Evolutionary conservation across 257 asterid species (phyloP), one percentile per base, ranked within the genome.

Genomic region (Solanum bulbocastanum): DNA sequence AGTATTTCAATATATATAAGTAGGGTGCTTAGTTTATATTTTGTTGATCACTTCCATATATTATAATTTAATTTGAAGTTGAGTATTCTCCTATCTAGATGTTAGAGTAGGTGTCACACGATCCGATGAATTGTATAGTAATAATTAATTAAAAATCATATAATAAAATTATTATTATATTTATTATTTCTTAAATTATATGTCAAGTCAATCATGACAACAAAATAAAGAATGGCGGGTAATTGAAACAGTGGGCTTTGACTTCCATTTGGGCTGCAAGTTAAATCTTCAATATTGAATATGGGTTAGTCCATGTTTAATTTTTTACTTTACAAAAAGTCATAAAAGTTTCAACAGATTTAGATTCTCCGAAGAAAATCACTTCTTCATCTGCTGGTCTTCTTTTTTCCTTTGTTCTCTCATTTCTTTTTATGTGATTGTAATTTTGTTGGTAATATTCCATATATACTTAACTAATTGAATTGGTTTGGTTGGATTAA

Each of bases 91-190:
- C 10, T 56, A 56, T 56, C 11, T 18, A 56, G n/a, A 56, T 56
- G 11, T 6, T 56, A 56, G 11, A 56, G 4, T 8, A 56, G 10
- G n/a, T 56, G 11, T 18, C 23, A 8, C 4, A 56, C 11, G 4
- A 20, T 3, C 0, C 4, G 1, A 18, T 56, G n/a, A 0, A 18
- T 56, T 56, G 10, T 6, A 56, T 56, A 1, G 10, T 52, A 3
- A 52, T 1, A 16, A 18, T 6, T 18, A 52, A 2, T 52, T 52
- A 18, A 10, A 52, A 52, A 1, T 56, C 18, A 60, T 60, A 10
- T 0, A 60, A 10, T 60, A 60, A 60, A 22, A 1, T 18, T 60
- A 8, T 60, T 60, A 60, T 3, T 60, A 23, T 60, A 8, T 60
- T 23, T 60, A 23, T 60, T 22, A 60, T 1, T 60, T 60, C 13